Evolutionary conservation across 306 rosid genomes (phyloP).

Genomic region (Inga laurina): DNA sequence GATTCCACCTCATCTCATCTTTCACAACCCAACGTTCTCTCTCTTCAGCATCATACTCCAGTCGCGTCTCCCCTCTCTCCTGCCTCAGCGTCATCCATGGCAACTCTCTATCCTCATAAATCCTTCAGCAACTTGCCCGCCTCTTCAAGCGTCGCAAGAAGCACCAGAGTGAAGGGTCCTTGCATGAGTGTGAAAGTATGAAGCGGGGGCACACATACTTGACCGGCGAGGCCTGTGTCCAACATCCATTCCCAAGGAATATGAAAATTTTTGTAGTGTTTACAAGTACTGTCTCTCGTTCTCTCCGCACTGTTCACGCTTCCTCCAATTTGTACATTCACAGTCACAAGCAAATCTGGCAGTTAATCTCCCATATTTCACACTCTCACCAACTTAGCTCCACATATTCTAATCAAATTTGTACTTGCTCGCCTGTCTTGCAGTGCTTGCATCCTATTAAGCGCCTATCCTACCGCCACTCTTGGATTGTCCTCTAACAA

Average conservation of each 20-base stretch:
- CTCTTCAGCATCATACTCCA: too few species aligned
- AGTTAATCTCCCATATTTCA: constrained; percentile 7
- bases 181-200: not conserved
- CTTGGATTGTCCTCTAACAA: constrained; percentile 63
- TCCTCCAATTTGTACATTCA: constrained; percentile 66
- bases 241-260: constrained; percentile 94
- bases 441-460: constrained; percentile 73
- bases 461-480: constrained; percentile 52
- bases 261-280: constrained; percentile 64
- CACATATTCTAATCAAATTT: constrained; percentile 20
- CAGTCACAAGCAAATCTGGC: not conserved
- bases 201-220: constrained; percentile 48
- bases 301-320: constrained; percentile 65
- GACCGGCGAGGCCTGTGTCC: constrained; percentile 70
- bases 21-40: too few species aligned
- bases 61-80: too few species aligned
- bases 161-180: too few species aligned
- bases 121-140: too few species aligned
- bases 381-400: not conserved
- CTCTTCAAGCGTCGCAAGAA: too few species aligned
- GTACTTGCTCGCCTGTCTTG: constrained; percentile 98
- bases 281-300: constrained; percentile 66
- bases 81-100: too few species aligned
- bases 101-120: too few species aligned
- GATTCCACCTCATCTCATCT: too few species aligned